Evolutionary conservation across 495 filamentous ascomycete genomes (phyloP).

Genomic region (Aspergillus heteromorphus): DNA sequence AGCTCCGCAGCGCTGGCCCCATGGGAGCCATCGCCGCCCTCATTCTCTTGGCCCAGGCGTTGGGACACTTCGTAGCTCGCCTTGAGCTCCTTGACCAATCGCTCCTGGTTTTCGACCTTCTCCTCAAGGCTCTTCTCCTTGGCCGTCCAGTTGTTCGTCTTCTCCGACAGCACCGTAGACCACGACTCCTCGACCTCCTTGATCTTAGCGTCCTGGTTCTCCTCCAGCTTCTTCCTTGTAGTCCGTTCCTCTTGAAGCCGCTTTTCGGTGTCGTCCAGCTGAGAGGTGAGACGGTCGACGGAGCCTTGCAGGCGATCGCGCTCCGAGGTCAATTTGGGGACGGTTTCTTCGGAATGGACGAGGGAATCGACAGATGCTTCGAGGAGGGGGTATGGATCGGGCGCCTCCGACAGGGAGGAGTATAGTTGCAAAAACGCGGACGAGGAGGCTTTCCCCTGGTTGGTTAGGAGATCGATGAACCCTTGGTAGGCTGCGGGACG

Average conservation of each 20-base stretch:
- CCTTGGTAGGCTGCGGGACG: slow-evolving; percentile 74
- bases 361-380: slow-evolving; percentile 95
- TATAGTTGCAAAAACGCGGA: slow-evolving; percentile 90
- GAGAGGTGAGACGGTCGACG: slow-evolving; percentile 75
- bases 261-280: slow-evolving; percentile 80
- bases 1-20: slow-evolving; percentile 82
- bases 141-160: slow-evolving; percentile 91
- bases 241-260: slow-evolving; percentile 67
- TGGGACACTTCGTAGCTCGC: slow-evolving; percentile 97
- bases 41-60: slow-evolving; percentile 67
- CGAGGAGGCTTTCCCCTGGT: slow-evolving; percentile 86
- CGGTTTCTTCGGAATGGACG: slow-evolving; percentile 79
- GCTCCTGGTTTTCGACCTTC: slow-evolving; percentile 90
- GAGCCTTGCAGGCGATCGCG: slow-evolving; percentile 79
- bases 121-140: slow-evolving; percentile 91
- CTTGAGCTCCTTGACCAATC: slow-evolving; percentile 88
- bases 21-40: slow-evolving; percentile 50
- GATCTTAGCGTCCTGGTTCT: slow-evolving; percentile 64
- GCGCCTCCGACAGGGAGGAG: slow-evolving; percentile 87
- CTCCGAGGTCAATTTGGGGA: slow-evolving; percentile 81
- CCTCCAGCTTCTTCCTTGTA: slow-evolving; percentile 68
- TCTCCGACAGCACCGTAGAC: slow-evolving; percentile 88
- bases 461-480: slow-evolving; percentile 94
- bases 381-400: slow-evolving; percentile 92
- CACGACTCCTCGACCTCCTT: slow-evolving; percentile 88